Conservation (phyloP, 192 early-diverging fungal species). For the Podila epicladia region DNA sequence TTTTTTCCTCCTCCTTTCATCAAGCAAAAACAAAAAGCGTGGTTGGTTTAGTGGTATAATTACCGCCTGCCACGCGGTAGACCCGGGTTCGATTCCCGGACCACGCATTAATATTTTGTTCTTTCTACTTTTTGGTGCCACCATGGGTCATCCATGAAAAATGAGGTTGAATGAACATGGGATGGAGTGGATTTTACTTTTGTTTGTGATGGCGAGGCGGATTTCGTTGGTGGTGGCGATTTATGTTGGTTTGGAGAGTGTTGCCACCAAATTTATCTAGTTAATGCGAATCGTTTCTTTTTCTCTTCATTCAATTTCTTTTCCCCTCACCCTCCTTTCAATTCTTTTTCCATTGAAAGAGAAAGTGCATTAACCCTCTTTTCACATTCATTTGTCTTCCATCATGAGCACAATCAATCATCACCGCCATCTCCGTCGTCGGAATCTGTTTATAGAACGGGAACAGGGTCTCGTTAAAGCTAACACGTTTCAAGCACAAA, state of each 20-base stretch:
- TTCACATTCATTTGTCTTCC: no score
- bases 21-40: no score
- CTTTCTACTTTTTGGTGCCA: background rate
- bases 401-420: no score
- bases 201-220: background rate
- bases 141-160: background rate
- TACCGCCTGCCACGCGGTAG: slow-evolving; percentile 75
- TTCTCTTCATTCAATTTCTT: background rate
- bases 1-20: no score
- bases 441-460: background rate
- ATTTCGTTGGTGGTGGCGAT: no score
- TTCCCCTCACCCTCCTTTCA: no score
- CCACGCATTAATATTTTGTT: slow-evolving; percentile 24
- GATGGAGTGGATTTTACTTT: background rate
- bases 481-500: slow-evolving; percentile 4
- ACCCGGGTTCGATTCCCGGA: slow-evolving; percentile 83
- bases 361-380: no score
- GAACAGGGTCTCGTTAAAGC: slow-evolving; percentile 17
- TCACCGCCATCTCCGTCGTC: no score
- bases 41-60: background rate
- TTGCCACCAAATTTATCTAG: background rate
- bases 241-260: background rate
- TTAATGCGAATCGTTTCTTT: background rate
- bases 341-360: no score
- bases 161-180: background rate